Percentiles rank a stretch among this genome's conserved stretches.
These are phyloP conservation scores for Dictyostelium capitatum DNA, from an alignment of 78 protist genomes.

Conservation along the genomic window DNA sequence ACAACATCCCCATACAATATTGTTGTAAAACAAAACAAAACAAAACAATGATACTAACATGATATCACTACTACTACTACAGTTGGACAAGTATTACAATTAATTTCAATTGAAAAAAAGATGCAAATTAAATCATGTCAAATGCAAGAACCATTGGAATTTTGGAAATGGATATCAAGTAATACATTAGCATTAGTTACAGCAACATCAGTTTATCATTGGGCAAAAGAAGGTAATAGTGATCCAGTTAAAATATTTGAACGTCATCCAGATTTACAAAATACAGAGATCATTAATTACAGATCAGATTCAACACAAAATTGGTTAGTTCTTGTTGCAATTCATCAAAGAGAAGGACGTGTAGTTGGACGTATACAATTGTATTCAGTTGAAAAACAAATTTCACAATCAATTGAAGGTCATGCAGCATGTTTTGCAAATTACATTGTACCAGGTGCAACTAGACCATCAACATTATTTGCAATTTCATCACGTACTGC, in stretches of 20 bases:
- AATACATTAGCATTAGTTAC: constrained; percentile 97
- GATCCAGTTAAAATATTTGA: constrained; percentile 96
- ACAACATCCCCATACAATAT: too few relatives aligned
- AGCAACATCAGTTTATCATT: constrained; percentile 97
- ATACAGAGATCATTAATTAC: constrained; percentile 98
- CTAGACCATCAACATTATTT: constrained; percentile 87
- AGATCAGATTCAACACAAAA: constrained; percentile 86
- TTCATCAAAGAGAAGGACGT: constrained; percentile 83
- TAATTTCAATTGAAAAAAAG: constrained; percentile 96
- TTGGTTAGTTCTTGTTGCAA: constrained; percentile 97
- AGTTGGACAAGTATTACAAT: constrained; percentile 94
- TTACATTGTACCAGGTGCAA: constrained; percentile 87
- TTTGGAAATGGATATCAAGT: constrained; percentile 97
- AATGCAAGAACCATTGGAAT: constrained; percentile 93
- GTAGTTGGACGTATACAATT: constrained; percentile 97
- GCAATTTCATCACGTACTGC: constrained; percentile 90
- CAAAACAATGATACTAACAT: neutral
- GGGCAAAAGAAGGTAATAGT: constrained; percentile 92
- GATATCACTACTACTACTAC: too few relatives aligned
- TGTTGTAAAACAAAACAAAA: neutral
- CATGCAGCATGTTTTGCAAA: constrained; percentile 96
- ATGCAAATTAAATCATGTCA: constrained; percentile 89
- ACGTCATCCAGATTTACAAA: constrained; percentile 88
- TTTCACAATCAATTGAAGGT: constrained; percentile 95
- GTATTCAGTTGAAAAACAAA: constrained; percentile 94